Percentiles rank a stretch among this genome's conserved stretches.
These are phyloP conservation scores for Marchantia polymorpha DNA, from an alignment of 225 moss, liverwort and hornwort genomes.

Conservation along the genomic window DNA sequence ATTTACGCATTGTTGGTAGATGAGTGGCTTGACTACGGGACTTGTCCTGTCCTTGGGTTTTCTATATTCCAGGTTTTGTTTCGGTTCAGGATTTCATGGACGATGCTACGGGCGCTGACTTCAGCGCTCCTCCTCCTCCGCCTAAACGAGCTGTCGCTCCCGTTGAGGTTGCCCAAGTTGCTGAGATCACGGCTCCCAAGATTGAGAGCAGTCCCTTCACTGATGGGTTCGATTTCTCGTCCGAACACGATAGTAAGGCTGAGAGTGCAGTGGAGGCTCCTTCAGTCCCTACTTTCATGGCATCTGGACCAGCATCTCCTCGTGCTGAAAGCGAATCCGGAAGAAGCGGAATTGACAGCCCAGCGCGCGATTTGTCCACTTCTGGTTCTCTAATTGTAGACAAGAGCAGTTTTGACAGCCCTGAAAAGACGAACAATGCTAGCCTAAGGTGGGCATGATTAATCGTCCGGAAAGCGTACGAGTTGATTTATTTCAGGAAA, in stretches of 20 bases:
- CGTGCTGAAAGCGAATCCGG: constrained; percentile 40
- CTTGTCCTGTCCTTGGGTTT: background rate
- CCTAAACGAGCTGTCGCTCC: constrained; percentile 13
- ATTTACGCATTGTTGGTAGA: background rate
- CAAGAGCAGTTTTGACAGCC: constrained; percentile 31
- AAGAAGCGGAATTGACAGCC: constrained; percentile 41
- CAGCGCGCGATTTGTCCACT: constrained; percentile 33
- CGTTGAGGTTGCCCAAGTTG: background rate
- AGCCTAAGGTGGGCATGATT: constrained; percentile 42
- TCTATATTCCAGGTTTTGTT: constrained; percentile 50
- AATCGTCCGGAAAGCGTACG: background rate
- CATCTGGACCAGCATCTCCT: constrained; percentile 32
- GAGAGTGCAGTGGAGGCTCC: constrained; percentile 17
- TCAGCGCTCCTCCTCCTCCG: constrained; percentile 27
- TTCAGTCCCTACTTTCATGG: constrained; percentile 9
- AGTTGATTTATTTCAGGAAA: background rate
- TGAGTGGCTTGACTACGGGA: background rate
- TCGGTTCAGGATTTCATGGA: constrained; percentile 53
- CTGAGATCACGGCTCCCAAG: constrained; percentile 40
- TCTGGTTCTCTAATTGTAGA: constrained; percentile 27
- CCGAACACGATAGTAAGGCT: constrained; percentile 28
- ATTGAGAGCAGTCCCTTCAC: constrained; percentile 39
- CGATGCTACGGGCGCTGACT: constrained; percentile 31
- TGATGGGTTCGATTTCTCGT: constrained; percentile 57
- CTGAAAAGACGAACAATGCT: constrained; percentile 39